A percentile compares a stretch with the other conserved stretches of the same genome.
Conservation (phyloP, 2,329 filamentous ascomycete genomes). For the Clarireedia hainanense region DNA sequence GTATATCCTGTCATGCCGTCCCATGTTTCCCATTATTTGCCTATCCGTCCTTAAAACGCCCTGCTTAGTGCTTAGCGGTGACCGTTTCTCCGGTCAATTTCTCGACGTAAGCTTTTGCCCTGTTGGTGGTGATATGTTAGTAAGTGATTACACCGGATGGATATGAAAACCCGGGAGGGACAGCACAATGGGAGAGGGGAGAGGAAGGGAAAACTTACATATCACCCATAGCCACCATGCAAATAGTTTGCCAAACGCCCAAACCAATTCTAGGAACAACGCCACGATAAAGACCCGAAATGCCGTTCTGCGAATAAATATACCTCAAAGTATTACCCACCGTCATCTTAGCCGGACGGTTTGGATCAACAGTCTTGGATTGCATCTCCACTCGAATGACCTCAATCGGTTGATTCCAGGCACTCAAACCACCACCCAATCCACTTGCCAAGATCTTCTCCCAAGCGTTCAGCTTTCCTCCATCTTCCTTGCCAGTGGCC, state of each 20-base stretch:
- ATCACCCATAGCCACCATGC: slow-evolving; percentile 98
- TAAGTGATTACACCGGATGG: background rate
- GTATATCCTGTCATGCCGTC: background rate
- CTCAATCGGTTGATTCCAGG: slow-evolving; percentile 99
- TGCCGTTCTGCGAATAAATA: slow-evolving; percentile 82
- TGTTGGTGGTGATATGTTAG: slow-evolving; percentile 35
- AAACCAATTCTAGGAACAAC: slow-evolving; percentile 91
- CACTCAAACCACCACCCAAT: slow-evolving; percentile 86
- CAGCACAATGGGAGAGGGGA: background rate
- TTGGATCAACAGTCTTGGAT: slow-evolving; percentile 96
- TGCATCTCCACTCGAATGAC: slow-evolving; percentile 99
- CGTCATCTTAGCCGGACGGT: slow-evolving; percentile 98
- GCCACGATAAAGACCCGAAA: slow-evolving; percentile 91
- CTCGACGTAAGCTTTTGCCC: slow-evolving; percentile 61
- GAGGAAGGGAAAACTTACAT: slow-evolving; percentile 54
- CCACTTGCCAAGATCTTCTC: slow-evolving; percentile 88
- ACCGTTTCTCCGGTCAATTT: slow-evolving; percentile 56
- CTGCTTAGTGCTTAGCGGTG: slow-evolving; percentile 57
- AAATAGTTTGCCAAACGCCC: slow-evolving; percentile 97
- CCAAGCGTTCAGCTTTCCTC: slow-evolving; percentile 64
- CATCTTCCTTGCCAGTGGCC: slow-evolving; percentile 68
- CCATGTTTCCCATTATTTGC: background rate
- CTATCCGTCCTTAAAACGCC: slow-evolving; percentile 26
- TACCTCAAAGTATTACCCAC: slow-evolving; percentile 80
- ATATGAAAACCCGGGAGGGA: too few relatives aligned